phyloP scores from a whole-genome alignment of 164 flowering plant genomes.

The Vitis amurensis region DNA sequence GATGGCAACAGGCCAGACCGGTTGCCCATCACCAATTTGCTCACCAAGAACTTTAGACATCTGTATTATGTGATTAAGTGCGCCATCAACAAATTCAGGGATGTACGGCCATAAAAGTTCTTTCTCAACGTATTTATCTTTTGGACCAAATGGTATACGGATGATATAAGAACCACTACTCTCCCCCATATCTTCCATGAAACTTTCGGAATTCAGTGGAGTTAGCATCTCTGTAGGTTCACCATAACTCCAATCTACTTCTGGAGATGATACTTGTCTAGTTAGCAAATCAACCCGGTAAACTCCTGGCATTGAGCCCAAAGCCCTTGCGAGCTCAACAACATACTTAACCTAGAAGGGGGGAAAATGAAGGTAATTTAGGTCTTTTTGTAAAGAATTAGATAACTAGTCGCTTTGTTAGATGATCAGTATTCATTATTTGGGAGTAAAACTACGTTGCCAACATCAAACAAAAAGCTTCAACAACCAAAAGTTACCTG shows the following conservation, averaged over 20 bases:
- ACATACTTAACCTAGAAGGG: constrained; percentile 85
- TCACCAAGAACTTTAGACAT: constrained; percentile 94
- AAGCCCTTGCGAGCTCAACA: constrained; percentile 95
- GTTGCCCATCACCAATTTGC: constrained; percentile 81
- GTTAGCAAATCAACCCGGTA: constrained; percentile 98
- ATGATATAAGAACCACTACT: constrained; percentile 95
- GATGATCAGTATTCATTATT: background rate
- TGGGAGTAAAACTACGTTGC: too few species aligned
- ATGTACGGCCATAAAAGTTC: constrained; percentile 95
- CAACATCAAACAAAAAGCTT: background rate
- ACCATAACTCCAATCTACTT: constrained; percentile 95
- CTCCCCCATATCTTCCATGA: constrained; percentile 73
- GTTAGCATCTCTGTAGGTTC: constrained; percentile 96
- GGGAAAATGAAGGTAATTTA: background rate
- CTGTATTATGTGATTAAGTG: constrained; percentile 80
- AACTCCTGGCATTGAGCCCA: constrained; percentile 94
- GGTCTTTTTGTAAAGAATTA: background rate
- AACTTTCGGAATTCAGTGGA: constrained; percentile 47
- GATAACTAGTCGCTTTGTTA: background rate
- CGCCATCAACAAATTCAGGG: constrained; percentile 98
- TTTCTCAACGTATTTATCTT: constrained; percentile 79
- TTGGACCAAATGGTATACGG: constrained; percentile 97
- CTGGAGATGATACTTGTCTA: constrained; percentile 87
- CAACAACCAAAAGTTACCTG: constrained; percentile 55
- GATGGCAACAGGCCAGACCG: constrained; percentile 95